phyloP scores from a whole-genome alignment of 2,329 filamentous ascomycete genomes.

The Phialocephala subalpina region DNA sequence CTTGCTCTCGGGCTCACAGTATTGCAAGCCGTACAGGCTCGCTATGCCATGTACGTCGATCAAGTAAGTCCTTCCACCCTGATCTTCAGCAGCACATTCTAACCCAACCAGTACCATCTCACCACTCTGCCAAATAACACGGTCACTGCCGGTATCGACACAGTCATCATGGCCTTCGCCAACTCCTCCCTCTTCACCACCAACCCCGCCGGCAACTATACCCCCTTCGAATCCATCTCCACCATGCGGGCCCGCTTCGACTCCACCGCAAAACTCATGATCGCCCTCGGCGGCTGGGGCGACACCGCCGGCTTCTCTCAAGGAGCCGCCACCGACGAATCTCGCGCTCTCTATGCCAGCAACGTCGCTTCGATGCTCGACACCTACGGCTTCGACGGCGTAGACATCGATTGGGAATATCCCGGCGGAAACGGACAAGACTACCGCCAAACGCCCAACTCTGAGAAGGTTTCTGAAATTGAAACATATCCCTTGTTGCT shows the following conservation, averaged over 20 bases:
- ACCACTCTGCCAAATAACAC: constrained; percentile 27
- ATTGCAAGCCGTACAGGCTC: constrained; percentile 18
- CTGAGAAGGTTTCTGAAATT: constrained; percentile 67
- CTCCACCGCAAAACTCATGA: constrained; percentile 65
- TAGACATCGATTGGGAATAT: constrained; percentile 47
- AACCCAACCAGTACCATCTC: constrained; percentile 10
- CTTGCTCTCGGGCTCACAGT: constrained; percentile 19
- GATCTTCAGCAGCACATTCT: neutral
- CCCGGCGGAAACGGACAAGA: constrained; percentile 71
- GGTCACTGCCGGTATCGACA: constrained; percentile 31
- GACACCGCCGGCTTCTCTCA: constrained; percentile 69
- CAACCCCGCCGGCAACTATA: constrained; percentile 28
- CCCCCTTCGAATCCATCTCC: constrained; percentile 29
- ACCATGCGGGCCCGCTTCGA: constrained; percentile 48
- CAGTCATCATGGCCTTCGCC: constrained; percentile 34
- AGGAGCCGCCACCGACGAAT: constrained; percentile 59
- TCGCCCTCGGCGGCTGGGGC: constrained; percentile 80
- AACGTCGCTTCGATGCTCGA: constrained; percentile 71
- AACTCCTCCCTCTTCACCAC: constrained; percentile 32
- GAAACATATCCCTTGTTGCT: constrained; percentile 69
- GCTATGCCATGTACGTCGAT: constrained; percentile 25
- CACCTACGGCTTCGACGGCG: constrained; percentile 69
- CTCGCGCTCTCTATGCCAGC: constrained; percentile 65
- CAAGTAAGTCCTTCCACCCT: constrained; percentile 17
- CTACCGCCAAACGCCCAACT: constrained; percentile 71